Base-by-base conservation (phyloP, 495 filamentous ascomycete genomes). In the Aspergillus steynii region DNA sequence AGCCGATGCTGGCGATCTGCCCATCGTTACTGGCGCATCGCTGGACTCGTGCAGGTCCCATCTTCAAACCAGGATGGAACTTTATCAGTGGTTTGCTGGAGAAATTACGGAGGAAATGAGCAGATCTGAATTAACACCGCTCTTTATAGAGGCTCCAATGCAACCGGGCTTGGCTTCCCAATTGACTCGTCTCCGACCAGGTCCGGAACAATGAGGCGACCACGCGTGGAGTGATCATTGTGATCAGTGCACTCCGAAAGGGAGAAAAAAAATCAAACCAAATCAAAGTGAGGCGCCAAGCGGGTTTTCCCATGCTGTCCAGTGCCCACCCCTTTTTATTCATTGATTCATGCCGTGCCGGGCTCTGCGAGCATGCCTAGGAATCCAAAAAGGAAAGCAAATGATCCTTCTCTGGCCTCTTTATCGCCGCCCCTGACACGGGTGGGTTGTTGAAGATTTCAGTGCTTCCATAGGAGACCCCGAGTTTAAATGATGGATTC, bases 271-370 rank as follows among this genome's bases (percentile, higher is more conserved):
- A 34, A 7, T 34, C 6, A 34, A 34, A 34, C 6, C 31, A 34
- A 34, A 34, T 7, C 50, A 47, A 64, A 64, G 62, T 64, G 62
- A 64, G 62, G 62, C 62, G 57, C 54, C 50, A 60, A 57, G 53
- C 53, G 52, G 37, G 37, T 12, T 42, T 42, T 42, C 37, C 31
- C 31, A 34, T 5, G 5, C 31, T 34, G 31, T 34, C 37, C 37
- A 15, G 37, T 42, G 37, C 14, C 37, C 37, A 42, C 37, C 12
- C 12, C 10, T 15, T 42, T 1, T 14, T 42, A 14, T 1, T 42
- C 10, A 34, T 34, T 9, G 5, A 34, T 34, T 34, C 6, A 34
- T 34, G 6, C 9, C 31, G 31, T 34, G 31, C 31, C 31, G 31
- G 31, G 1, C 31, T 34, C 9, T 7, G 31, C 31, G 31, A 34